A percentile compares a stretch with the other conserved stretches of the same genome.
phyloP scores from a whole-genome alignment of 768 basidiomycete genomes.

The Tubosaeta brunneosetosa region DNA sequence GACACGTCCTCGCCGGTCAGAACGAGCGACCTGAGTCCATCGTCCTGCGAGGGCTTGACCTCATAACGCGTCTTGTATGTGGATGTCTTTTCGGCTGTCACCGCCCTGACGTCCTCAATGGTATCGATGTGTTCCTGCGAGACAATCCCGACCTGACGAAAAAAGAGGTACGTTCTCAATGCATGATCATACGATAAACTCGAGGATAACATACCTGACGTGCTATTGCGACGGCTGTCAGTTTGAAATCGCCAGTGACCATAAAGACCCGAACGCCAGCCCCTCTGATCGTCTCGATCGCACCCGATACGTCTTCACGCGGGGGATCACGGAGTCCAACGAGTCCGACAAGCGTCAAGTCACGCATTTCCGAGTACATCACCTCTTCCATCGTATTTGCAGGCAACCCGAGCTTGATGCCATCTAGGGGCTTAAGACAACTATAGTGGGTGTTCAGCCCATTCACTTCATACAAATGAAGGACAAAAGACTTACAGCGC shows the following conservation, averaged over 20 bases:
- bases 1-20: constrained; percentile 44
- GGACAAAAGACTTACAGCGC: constrained; percentile 29
- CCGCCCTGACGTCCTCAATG: constrained; percentile 22
- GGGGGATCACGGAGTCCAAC: constrained; percentile 57
- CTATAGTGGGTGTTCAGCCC: constrained; percentile 3
- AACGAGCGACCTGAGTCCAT: constrained; percentile 36
- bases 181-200: background rate
- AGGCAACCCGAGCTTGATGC: constrained; percentile 16
- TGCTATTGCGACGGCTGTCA: constrained; percentile 51
- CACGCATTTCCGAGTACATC: constrained; percentile 33
- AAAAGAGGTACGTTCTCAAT: background rate
- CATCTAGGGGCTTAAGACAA: constrained; percentile 28
- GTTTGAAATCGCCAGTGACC: constrained; percentile 54
- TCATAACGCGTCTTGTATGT: constrained; percentile 12
- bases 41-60: constrained; percentile 36
- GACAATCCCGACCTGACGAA: constrained; percentile 39
- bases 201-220: constrained; percentile 32
- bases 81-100: constrained; percentile 9
- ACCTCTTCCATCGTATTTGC: constrained; percentile 34
- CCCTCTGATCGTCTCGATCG: constrained; percentile 43
- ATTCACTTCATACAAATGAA: background rate
- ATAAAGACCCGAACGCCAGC: constrained; percentile 55
- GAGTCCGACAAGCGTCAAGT: constrained; percentile 46
- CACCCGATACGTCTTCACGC: constrained; percentile 43
- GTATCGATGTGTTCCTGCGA: constrained; percentile 38